Evolutionary conservation across 2,329 filamentous ascomycete genomes (phyloP), one percentile per base, ranked within the genome.

Genomic region (Fusarium sp.): DNA sequence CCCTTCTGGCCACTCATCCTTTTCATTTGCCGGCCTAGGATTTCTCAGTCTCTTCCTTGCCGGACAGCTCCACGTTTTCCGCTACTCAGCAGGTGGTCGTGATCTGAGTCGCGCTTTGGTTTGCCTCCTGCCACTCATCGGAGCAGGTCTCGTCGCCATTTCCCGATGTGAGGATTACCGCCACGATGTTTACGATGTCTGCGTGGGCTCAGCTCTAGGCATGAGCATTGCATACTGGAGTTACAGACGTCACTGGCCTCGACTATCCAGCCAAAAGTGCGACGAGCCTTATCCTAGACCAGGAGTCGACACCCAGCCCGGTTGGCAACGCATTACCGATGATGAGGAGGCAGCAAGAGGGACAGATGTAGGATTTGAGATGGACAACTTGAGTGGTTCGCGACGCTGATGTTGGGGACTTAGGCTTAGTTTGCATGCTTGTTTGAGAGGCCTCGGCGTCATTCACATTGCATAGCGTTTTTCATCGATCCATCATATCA

Each of bases 1-100:
- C 73, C 93, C 93, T 1, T 92, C 89, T 3, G 93, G 93, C 2
- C 93, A 97, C 79, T 90, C 88, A 14, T 92, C 90, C 63, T 94
- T 94, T 76, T 86, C 92, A 2, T 97, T 96, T 76, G 88, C 89
- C 5, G 93, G 93, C 0, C 83, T 97, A 12, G 92, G 93, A 4
- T 96, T 92, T 76, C 80, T 94, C 20, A 86, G 88, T 23, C 81
- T 93, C 27, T 93, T 92, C 76, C 81, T 93, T 28, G 89, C 90
- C 3, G 91, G 91, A 5, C 89, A 92, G 77, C 80, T 90, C 50
- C 84, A 86, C 65, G 83, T 91, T 45, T 90, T 87, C 60, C 81
- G 82, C 32, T 80, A 83, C 54, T 75, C 77, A 53, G 67, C 76
- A 0, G 81, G 81, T 6, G 81, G 81, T 18, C 83, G 84, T 9